Conservation (phyloP, 805 yeast species). For the Debaryomyces hansenii region DNA sequence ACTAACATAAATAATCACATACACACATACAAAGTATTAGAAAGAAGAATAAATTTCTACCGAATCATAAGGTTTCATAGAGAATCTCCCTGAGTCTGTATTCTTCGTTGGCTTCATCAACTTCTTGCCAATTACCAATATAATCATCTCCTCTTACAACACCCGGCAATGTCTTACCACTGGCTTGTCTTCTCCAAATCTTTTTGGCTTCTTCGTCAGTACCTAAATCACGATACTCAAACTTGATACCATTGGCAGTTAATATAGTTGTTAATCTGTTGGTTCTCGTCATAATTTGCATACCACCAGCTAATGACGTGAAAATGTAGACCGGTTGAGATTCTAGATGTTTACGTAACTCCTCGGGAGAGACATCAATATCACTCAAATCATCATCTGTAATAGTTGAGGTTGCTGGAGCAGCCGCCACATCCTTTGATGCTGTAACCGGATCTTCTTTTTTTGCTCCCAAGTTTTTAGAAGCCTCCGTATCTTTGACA, state of each 20-base stretch:
- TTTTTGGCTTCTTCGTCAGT: slow-evolving; percentile 84
- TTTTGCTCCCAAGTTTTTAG: background rate
- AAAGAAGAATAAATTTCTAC: background rate
- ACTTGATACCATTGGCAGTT: slow-evolving; percentile 68
- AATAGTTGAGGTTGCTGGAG: background rate
- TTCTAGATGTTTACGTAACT: slow-evolving; percentile 41
- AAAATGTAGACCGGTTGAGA: slow-evolving; percentile 68
- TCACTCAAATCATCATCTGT: slow-evolving; percentile 19
- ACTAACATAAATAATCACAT: too few relatives aligned
- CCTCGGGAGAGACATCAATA: slow-evolving; percentile 41
- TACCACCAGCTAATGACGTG: slow-evolving; percentile 88
- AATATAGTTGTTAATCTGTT: slow-evolving; percentile 73
- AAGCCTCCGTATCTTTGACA: background rate
- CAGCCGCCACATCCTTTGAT: background rate
- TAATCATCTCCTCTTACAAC: slow-evolving; percentile 78
- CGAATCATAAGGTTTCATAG: slow-evolving; percentile 54
- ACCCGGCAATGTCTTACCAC: slow-evolving; percentile 79
- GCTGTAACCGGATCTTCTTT: background rate
- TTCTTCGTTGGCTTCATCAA: slow-evolving; percentile 84
- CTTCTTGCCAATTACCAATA: slow-evolving; percentile 82
- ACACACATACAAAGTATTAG: too few relatives aligned
- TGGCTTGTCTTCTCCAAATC: slow-evolving; percentile 75
- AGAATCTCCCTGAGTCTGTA: slow-evolving; percentile 62
- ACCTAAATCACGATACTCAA: slow-evolving; percentile 74
- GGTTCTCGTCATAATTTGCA: slow-evolving; percentile 75